A percentile compares a stretch with the other conserved stretches of the same genome.
These are phyloP conservation scores for Eucalyptus grandis DNA, from an alignment of 345 rosid genomes.

Conservation along the genomic window DNA sequence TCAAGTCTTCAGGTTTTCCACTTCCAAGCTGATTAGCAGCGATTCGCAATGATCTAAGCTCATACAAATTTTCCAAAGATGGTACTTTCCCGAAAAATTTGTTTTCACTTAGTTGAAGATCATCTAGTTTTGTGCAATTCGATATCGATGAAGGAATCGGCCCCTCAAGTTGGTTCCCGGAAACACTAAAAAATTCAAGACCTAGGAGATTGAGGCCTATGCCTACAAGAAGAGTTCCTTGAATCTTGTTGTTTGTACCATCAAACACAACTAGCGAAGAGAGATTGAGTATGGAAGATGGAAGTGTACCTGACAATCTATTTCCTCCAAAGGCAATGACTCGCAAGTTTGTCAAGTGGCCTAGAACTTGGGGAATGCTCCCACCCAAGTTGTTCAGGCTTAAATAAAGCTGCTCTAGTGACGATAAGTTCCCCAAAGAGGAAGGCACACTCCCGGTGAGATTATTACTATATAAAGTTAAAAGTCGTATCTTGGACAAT, in stretches of 20 bases:
- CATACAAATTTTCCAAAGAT: neutral
- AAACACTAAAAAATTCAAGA: neutral
- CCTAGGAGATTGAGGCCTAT: neutral
- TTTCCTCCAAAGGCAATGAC: neutral
- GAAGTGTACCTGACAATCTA: neutral
- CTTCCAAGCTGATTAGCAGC: rapidly evolving
- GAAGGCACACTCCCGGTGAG: neutral
- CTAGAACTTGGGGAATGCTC: neutral
- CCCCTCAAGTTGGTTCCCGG: neutral
- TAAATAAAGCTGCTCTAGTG: neutral
- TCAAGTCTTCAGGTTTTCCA: neutral
- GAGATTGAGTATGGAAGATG: neutral
- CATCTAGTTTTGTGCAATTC: neutral
- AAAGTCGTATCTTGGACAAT: neutral
- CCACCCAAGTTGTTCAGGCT: neutral
- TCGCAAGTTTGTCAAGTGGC: neutral
- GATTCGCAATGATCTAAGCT: rapidly evolving
- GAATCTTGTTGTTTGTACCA: neutral
- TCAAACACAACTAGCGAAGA: neutral
- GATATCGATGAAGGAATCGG: neutral
- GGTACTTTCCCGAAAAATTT: neutral
- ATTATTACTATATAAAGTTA: neutral
- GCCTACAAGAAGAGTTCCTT: neutral
- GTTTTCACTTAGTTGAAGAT: rapidly evolving
- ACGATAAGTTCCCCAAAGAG: neutral